These are phyloP conservation scores for Coix lacrymajobi DNA, from an alignment of 176 grass and related monocot genomes.

Conservation along the genomic window DNA sequence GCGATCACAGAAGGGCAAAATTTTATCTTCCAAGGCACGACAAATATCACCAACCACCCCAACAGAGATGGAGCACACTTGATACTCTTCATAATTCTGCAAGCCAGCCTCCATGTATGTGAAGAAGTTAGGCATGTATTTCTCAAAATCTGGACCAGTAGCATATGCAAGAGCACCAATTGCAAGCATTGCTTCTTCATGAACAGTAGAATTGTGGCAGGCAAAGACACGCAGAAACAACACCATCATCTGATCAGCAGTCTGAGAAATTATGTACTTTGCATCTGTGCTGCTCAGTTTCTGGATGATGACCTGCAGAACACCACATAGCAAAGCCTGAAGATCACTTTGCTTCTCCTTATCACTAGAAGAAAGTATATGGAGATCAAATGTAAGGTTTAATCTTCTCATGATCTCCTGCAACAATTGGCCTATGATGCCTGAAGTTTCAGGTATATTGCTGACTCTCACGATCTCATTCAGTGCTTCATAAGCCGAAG, in stretches of 20 bases:
- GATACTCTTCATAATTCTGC: constrained; percentile 85
- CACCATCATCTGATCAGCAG: constrained; percentile 76
- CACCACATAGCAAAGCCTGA: constrained; percentile 83
- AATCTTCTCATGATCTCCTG: constrained; percentile 77
- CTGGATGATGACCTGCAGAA: constrained; percentile 86
- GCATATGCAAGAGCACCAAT: constrained; percentile 89
- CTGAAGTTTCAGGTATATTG: constrained; percentile 54
- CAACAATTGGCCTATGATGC: constrained; percentile 50
- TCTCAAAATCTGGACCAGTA: constrained; percentile 75
- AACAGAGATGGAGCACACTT: constrained; percentile 86
- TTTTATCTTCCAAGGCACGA: constrained; percentile 76
- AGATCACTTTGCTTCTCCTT: constrained; percentile 72
- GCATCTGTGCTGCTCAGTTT: constrained; percentile 73
- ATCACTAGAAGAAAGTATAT: constrained; percentile 63
- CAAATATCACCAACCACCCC: constrained; percentile 89
- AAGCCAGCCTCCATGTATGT: constrained; percentile 78
- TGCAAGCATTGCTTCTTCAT: constrained; percentile 96
- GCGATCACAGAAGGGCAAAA: constrained; percentile 81
- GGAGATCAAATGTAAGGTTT: constrained; percentile 59
- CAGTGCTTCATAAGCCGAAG: constrained; percentile 84
- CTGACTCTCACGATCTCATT: constrained; percentile 92
- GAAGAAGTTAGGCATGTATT: constrained; percentile 84
- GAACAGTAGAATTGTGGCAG: constrained; percentile 73
- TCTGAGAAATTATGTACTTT: constrained; percentile 60
- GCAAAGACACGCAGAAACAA: constrained; percentile 77